phyloP scores from a whole-genome alignment of 495 filamentous ascomycete genomes.

The Evernia prunastri region DNA sequence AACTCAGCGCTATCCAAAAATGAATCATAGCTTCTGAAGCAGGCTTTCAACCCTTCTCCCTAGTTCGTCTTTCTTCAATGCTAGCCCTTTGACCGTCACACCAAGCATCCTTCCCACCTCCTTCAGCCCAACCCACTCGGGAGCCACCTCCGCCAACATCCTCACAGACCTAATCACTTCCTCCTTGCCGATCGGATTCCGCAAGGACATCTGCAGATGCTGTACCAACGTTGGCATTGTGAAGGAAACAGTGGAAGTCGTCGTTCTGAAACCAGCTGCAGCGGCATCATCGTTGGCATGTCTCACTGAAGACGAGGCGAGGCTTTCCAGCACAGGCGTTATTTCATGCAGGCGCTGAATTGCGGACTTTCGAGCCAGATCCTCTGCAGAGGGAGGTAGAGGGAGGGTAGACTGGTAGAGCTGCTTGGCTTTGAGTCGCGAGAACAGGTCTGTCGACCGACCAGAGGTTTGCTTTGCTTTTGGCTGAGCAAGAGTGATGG shows the following conservation, averaged over 20 bases:
- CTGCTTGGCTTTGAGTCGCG: constrained; percentile 58
- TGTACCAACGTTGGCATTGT: constrained; percentile 53
- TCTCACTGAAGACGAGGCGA: constrained; percentile 39
- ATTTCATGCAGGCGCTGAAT: constrained; percentile 57
- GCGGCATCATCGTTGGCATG: constrained; percentile 14
- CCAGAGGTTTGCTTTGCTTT: constrained; percentile 4
- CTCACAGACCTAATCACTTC: constrained; percentile 52
- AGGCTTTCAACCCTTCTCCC: constrained; percentile 38
- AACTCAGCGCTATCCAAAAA: neutral
- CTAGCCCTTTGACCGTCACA: constrained; percentile 48
- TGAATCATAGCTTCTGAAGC: constrained; percentile 25
- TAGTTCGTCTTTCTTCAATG: constrained; percentile 38
- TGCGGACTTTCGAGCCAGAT: constrained; percentile 50
- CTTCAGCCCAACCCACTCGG: constrained; percentile 55
- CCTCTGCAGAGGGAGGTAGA: constrained; percentile 36
- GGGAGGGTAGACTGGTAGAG: constrained; percentile 38
- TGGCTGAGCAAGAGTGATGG: neutral
- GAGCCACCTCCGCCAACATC: constrained; percentile 56
- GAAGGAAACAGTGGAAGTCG: constrained; percentile 43
- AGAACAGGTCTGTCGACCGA: constrained; percentile 40
- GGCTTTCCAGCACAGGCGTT: constrained; percentile 50
- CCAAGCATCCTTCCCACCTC: constrained; percentile 49
- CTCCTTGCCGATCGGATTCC: constrained; percentile 53
- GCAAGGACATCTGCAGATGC: constrained; percentile 54
- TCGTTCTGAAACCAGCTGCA: constrained; percentile 24